Evolutionary conservation across 305 asterid genomes (phyloP).

Genomic region (Stenogyne calaminthoides): DNA sequence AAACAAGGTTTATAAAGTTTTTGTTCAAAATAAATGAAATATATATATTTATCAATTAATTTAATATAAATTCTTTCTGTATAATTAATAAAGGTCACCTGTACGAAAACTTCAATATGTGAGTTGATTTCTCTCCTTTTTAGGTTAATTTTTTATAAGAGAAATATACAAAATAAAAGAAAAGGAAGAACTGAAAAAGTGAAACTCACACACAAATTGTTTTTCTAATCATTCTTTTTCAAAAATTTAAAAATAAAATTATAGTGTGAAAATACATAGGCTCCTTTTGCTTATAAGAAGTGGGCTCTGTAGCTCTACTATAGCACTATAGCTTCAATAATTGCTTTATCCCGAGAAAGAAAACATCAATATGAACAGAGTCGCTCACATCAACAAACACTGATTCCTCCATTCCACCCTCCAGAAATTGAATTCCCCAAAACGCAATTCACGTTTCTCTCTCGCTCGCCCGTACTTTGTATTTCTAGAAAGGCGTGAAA

Average conservation of each 20-base stretch:
- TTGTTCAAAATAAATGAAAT: too few species aligned
- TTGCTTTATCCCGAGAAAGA: constrained; percentile 25
- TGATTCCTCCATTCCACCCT: constrained; percentile 39
- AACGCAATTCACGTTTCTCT: constrained; percentile 32
- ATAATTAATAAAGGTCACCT: neutral
- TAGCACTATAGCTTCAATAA: constrained; percentile 20
- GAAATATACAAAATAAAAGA: neutral
- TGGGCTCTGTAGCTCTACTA: neutral
- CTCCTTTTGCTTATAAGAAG: neutral
- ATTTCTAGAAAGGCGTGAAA: constrained; percentile 11
- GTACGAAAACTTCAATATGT: neutral
- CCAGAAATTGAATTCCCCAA: constrained; percentile 38
- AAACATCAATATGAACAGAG: constrained; percentile 27
- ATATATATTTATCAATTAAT: too few species aligned
- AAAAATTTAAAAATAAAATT: neutral
- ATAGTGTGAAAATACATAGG: neutral
- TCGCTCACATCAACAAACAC: constrained; percentile 21
- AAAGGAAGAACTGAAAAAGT: neutral
- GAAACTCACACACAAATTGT: neutral
- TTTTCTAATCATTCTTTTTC: neutral
- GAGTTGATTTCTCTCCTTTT: neutral
- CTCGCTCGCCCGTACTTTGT: neutral
- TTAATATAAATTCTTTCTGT: too few species aligned
- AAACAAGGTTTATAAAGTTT: too few species aligned
- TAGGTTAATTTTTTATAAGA: neutral